phyloP scores from a whole-genome alignment of 306 rosid genomes.

The Cicer chorassanicum region DNA sequence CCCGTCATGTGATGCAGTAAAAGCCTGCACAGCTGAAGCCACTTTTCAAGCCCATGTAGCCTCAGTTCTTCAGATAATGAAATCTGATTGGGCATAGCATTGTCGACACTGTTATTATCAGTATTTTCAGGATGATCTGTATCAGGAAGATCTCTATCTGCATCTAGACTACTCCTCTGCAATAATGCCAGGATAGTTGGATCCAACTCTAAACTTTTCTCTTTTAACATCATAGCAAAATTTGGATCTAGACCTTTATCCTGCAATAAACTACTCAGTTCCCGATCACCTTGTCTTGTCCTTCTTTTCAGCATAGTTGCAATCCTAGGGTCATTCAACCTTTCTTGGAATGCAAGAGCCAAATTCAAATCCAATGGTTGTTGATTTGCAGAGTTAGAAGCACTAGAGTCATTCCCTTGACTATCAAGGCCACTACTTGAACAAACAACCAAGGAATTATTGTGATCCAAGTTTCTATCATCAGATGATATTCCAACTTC shows the following conservation, averaged over 20 bases:
- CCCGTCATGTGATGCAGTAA: conserved; percentile 85
- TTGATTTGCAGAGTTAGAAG: conserved; percentile 90
- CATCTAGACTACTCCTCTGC: conserved; percentile 97
- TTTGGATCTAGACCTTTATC: conserved; percentile 99
- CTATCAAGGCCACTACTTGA: conserved; percentile 93
- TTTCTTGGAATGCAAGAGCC: conserved; percentile 94
- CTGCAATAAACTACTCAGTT: conserved; percentile 78
- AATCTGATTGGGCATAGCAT: conserved; percentile 86
- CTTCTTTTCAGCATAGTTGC: conserved; percentile 84
- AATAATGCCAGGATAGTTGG: conserved; percentile 96
- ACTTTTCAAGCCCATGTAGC: conserved; percentile 92
- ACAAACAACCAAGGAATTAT: conserved; percentile 73
- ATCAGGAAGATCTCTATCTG: conserved; percentile 95
- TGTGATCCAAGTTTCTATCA: conserved; percentile 74
- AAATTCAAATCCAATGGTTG: conserved; percentile 86
- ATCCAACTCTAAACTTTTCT: conserved; percentile 95
- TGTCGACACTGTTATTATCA: conserved; percentile 82
- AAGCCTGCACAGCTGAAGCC: conserved; percentile 93
- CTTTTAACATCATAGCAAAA: conserved; percentile 99
- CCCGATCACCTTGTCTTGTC: conserved; percentile 83
- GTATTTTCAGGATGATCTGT: conserved; percentile 93
- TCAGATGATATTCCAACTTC: conserved; percentile 69
- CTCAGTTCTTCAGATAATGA: conserved; percentile 96
- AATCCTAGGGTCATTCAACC: conserved; percentile 94
- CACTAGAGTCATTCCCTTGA: conserved; percentile 90